Percentiles rank a stretch among this genome's conserved stretches.
Evolutionary conservation across 1,284 basidiomycete genomes (phyloP).

Genomic region (Cryptococcus sp.): DNA sequence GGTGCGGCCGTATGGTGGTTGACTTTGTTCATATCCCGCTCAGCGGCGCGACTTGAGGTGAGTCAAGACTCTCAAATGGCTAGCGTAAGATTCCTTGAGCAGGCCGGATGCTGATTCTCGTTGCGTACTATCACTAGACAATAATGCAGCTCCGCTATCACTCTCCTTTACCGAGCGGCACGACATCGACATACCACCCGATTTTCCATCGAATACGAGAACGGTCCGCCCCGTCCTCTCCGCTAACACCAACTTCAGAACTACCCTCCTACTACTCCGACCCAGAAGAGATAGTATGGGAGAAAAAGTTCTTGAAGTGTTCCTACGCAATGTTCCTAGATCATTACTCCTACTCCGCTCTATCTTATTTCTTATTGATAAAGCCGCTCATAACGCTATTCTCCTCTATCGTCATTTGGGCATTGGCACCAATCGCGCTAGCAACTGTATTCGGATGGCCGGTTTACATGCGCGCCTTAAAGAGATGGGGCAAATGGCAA

Average conservation of each 20-base stretch:
- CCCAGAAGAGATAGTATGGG: conserved; percentile 32
- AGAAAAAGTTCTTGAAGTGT: conserved; percentile 46
- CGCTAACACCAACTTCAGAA: conserved; percentile 10
- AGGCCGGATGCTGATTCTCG: background rate
- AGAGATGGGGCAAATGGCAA: conserved; percentile 48
- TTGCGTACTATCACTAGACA: conserved; percentile 20
- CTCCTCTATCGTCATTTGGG: conserved; percentile 41
- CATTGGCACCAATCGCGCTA: conserved; percentile 36
- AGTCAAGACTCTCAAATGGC: background rate
- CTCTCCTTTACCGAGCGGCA: conserved; percentile 25
- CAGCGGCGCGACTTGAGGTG: conserved; percentile 45
- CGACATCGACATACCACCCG: conserved; percentile 32
- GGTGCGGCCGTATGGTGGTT: conserved; percentile 52
- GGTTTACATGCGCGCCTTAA: conserved; percentile 36
- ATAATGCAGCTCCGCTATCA: conserved; percentile 46
- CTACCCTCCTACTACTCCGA: background rate
- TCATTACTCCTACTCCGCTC: conserved; percentile 50
- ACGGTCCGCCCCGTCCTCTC: conserved; percentile 16
- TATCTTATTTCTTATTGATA: conserved; percentile 51
- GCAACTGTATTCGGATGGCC: conserved; percentile 41
- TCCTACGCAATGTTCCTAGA: conserved; percentile 51
- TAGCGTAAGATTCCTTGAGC: background rate
- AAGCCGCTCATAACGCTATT: conserved; percentile 50
- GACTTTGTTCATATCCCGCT: conserved; percentile 48
- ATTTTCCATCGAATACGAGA: conserved; percentile 45